Conservation (phyloP, 2,329 filamentous ascomycete species). For the Rhynchosporium agropyri region DNA sequence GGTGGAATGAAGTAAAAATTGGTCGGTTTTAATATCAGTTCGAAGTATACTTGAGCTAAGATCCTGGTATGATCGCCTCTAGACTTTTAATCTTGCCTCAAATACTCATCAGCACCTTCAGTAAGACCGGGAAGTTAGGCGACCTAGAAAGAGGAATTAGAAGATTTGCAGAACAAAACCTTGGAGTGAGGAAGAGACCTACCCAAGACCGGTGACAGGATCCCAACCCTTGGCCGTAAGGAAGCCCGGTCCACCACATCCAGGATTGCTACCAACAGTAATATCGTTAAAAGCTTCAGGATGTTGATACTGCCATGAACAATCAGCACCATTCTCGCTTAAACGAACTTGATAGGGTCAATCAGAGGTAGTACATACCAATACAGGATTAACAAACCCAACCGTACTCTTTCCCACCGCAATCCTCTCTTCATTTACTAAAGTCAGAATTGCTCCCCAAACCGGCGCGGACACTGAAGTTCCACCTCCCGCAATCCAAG, state of each 20-base stretch:
- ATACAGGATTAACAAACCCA: conserved; percentile 49
- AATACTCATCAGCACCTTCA: conserved; percentile 26
- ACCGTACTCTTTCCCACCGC: conserved; percentile 46
- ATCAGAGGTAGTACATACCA: conserved; percentile 32
- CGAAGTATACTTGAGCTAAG: no score
- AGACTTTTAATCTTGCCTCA: conserved; percentile 1
- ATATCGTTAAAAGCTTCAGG: conserved; percentile 43
- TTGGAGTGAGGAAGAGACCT: conserved; percentile 14
- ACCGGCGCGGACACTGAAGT: conserved; percentile 50
- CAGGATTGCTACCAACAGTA: conserved; percentile 39
- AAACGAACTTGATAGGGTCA: background rate
- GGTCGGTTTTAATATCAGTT: no score
- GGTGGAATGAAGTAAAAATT: no score
- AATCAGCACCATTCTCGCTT: conserved; percentile 10
- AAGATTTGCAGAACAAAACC: background rate
- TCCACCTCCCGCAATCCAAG: conserved; percentile 45
- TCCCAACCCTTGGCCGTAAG: conserved; percentile 42
- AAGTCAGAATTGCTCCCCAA: conserved; percentile 47
- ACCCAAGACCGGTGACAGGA: conserved; percentile 38
- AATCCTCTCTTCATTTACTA: conserved; percentile 49
- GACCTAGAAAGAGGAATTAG: conserved; percentile 22
- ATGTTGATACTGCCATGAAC: conserved; percentile 33
- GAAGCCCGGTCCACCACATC: conserved; percentile 43
- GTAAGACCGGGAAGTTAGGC: conserved; percentile 32
- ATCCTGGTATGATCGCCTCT: no score